Evolutionary conservation across 371 early-diverging fungal genomes (phyloP), one percentile per base, ranked within the genome.

Genomic region (Mucor indicus): DNA sequence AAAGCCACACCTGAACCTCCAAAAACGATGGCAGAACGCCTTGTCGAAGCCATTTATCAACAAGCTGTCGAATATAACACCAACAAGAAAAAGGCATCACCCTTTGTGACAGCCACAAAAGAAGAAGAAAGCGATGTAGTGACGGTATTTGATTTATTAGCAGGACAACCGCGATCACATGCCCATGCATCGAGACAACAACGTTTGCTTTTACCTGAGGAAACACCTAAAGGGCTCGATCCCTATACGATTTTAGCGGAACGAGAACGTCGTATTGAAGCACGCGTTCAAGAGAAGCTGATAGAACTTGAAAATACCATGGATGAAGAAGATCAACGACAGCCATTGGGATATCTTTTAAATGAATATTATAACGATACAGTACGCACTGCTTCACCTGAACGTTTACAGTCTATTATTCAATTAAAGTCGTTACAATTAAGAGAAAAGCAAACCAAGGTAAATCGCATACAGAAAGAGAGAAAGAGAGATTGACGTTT

Each of bases 391-490:
- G 71, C 68, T 45, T 52, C 67, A 5, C 47, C 62, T 22, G 23
- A 48, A 11, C 48, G 52, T 31, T 19, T 95, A 3, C 74, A 78
- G 40, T 85, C 90, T 5, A 58, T 95, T 22, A 88, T 95, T 40
- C 91, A 94, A 63, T 60, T 94, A 38, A 90, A 90, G 61, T 56
- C 86, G 1, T 70, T 96, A 15, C 72, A 81, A 25, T 66, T 97
- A 38, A 60, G 86, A 25, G 84, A 88, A 35, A 81, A 85, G 54
- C 95, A 96, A 64, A 71, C 69, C 57, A 77, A 67, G 67, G 80
- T 80, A 61, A 44, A 81, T n/a, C n/a, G n/a, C n/a, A n/a, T n/a
- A n/a, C n/a, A n/a, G n/a, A n/a, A n/a, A n/a, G n/a, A n/a, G n/a
- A n/a, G n/a, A n/a, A n/a, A n/a, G n/a, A n/a, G n/a, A n/a, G n/a